phyloP scores from a whole-genome alignment of 2,329 filamentous ascomycete species.

The Penicillium paneum region DNA sequence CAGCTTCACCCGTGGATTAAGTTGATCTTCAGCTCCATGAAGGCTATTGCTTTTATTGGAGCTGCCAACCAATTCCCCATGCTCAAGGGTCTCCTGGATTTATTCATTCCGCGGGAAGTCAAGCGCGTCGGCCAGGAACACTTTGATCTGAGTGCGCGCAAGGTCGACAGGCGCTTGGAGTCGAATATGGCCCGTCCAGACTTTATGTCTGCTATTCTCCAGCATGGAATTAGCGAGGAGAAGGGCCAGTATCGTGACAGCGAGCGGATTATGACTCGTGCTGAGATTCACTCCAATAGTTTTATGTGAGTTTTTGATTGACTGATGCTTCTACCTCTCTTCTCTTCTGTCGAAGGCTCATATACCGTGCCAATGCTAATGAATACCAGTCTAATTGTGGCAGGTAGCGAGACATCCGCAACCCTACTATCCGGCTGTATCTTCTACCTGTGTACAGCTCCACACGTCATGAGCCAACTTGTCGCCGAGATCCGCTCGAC shows the following conservation, averaged over 20 bases:
- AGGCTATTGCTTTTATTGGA: slow-evolving; percentile 16
- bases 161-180: slow-evolving; percentile 22
- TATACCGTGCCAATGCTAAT: background rate
- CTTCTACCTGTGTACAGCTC: slow-evolving; percentile 28
- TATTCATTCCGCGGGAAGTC: slow-evolving; percentile 13
- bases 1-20: slow-evolving; percentile 42
- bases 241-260: slow-evolving; percentile 15
- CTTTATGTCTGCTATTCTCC: slow-evolving; percentile 25
- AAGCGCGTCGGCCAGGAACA: slow-evolving; percentile 16
- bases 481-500: slow-evolving; percentile 23
- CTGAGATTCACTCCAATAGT: slow-evolving; percentile 25
- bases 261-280: slow-evolving; percentile 22
- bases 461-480: slow-evolving; percentile 17
- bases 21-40: slow-evolving; percentile 33
- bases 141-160: slow-evolving; percentile 20
- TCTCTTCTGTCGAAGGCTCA: background rate
- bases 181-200: slow-evolving; percentile 18
- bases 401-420: slow-evolving; percentile 42
- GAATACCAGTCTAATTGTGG: slow-evolving; percentile 28
- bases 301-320: slow-evolving; percentile 17
- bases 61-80: slow-evolving; percentile 21
- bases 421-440: slow-evolving; percentile 40
- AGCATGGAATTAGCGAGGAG: slow-evolving; percentile 20
- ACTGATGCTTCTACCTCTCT: background rate
- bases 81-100: slow-evolving; percentile 7